Evolutionary conservation across 352 stramenopile species (phyloP), one percentile per base, ranked within the genome.

Genomic region (Achlya hypogyna): DNA sequence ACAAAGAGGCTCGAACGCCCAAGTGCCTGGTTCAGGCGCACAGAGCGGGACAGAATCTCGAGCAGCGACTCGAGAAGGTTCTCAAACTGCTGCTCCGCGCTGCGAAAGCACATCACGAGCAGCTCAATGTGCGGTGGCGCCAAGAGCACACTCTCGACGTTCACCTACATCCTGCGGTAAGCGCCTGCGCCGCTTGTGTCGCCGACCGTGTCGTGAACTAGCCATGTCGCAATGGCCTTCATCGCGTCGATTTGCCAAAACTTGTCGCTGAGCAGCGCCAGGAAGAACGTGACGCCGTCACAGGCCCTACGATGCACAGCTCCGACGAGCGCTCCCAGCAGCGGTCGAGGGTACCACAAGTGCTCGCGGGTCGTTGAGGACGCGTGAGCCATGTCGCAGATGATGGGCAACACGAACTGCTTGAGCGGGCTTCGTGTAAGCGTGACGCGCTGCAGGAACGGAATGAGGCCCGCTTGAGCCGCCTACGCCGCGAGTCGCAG

Each of bases 311-410:
- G 42, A 63, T 6, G n/a, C 14, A 6, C 29, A 6, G 29, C 6
- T 6, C 31, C 22, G 18, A 43, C 25, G 34, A 10, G n/a, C 5
- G 18, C 25, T 18, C 38, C 10, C 28, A 58, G 2, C 16, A 52
- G 6, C n/a, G 34, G 29, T 14, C n/a, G 31, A 20, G 29, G 20
- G n/a, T 69, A 69, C 76, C 88, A 97, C 69, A 98, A 62, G 51
- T 96, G 82, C 34, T 85, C 80, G 22, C 91, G 79, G 10, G 89
- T 84, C 12, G 81, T 86, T 1, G 82, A 75, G 0, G 89, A 97
- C 8, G 91, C 91, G 69, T 98, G 88, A 3, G 91, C 91, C 29
- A 98, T 72, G 65, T 98, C 92, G 54, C 87, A 97, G 1, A 98
- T 67, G 59, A 98, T 88, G 23, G 88, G 89, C 10, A 97, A 75